phyloP scores from a whole-genome alignment of 2,329 filamentous ascomycete species.

The Grosmannia clavigera region DNA sequence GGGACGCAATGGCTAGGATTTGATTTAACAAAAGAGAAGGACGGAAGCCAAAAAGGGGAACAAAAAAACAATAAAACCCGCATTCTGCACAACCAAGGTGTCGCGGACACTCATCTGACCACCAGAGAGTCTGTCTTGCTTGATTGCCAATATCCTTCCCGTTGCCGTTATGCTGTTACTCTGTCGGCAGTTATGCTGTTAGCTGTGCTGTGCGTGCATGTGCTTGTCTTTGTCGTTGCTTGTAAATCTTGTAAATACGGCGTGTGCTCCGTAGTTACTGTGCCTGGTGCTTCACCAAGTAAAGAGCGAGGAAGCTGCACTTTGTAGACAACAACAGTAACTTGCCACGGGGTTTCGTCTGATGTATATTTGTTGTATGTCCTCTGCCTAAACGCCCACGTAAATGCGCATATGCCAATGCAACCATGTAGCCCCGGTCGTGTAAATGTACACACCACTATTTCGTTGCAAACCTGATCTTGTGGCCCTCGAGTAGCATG shows the following conservation, averaged over 20 bases:
- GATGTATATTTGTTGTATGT: not conserved
- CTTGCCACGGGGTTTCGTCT: not conserved
- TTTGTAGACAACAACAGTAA: no score
- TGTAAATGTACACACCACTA: not conserved
- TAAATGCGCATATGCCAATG: not conserved
- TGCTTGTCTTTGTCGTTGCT: not conserved
- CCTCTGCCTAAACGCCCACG: not conserved
- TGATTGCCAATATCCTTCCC: constrained; percentile 63
- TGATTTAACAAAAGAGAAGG: not conserved
- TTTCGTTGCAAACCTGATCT: constrained; percentile 5
- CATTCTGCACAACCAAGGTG: constrained; percentile 58
- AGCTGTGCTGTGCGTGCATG: no score
- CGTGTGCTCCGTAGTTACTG: no score
- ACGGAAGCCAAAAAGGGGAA: not conserved
- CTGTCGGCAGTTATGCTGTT: not conserved
- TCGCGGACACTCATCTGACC: constrained; percentile 61
- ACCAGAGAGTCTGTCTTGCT: constrained; percentile 50
- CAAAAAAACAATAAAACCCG: constrained; percentile 11
- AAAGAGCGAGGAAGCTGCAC: no score
- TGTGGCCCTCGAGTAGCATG: constrained; percentile 39
- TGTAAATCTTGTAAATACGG: no score
- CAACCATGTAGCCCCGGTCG: not conserved
- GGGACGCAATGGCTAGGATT: not conserved
- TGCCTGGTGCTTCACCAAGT: not conserved
- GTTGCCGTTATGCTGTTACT: constrained; percentile 17